phyloP scores from a whole-genome alignment of 2,329 filamentous ascomycete genomes.

The Pseudogymnoascus verrucosus region DNA sequence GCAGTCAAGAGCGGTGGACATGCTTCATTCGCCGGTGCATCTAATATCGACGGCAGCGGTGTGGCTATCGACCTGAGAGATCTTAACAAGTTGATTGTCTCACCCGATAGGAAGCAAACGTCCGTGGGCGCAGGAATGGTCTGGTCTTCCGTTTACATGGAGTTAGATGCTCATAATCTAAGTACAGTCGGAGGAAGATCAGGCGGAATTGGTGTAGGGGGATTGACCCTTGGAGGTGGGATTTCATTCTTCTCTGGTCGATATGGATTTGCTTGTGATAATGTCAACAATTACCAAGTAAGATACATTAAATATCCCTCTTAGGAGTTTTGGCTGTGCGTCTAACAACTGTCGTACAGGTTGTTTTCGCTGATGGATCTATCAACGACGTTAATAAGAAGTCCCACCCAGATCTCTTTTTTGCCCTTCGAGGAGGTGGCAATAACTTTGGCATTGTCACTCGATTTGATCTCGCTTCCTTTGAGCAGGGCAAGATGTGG shows the following conservation, averaged over 20 bases:
- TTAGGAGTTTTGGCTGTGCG: conserved; percentile 18
- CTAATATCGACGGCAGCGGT: conserved; percentile 17
- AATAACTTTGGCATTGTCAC: conserved; percentile 27
- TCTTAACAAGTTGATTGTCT: conserved; percentile 12
- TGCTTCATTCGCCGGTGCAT: conserved; percentile 12
- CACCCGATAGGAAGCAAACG: conserved; percentile 9
- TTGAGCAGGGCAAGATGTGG: conserved; percentile 22
- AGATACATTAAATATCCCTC: background rate
- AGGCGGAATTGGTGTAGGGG: conserved; percentile 25
- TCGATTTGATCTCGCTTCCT: conserved; percentile 24
- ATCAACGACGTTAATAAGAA: conserved; percentile 24
- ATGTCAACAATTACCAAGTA: conserved; percentile 15
- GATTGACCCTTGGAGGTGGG: conserved; percentile 28
- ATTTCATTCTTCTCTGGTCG: conserved; percentile 26
- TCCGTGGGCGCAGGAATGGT: conserved; percentile 16
- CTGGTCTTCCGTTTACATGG: conserved; percentile 18
- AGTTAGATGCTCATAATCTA: conserved; percentile 14
- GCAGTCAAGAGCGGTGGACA: conserved; percentile 35
- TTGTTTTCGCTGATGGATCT: conserved; percentile 21
- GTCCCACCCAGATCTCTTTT: conserved; percentile 20
- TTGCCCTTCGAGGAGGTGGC: conserved; percentile 22
- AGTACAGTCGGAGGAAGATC: conserved; percentile 17
- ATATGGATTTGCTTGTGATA: conserved; percentile 30
- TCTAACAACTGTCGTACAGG: conserved; percentile 15
- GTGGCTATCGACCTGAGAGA: conserved; percentile 15